A percentile compares a stretch with the other conserved stretches of the same genome.
Conservation (phyloP, 2,329 filamentous ascomycete genomes). For the Diaporthe australafricana region DNA sequence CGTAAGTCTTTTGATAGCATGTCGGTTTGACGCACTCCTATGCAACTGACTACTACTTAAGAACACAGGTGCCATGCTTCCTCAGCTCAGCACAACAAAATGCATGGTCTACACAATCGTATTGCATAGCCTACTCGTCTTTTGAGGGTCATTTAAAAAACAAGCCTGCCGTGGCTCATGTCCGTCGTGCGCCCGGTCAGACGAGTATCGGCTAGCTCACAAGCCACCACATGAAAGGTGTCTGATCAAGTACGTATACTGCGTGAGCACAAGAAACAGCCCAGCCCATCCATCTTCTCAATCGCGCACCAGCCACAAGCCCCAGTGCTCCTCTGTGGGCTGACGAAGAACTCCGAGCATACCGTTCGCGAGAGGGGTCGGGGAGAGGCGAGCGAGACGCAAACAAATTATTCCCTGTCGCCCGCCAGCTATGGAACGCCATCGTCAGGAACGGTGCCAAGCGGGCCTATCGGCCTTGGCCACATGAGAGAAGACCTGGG, state of each 20-base stretch:
- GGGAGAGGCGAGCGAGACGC: neutral
- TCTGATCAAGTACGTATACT: neutral
- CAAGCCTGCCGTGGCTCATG: slow-evolving; percentile 15
- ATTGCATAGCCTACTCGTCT: too few species aligned
- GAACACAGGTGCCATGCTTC: too few species aligned
- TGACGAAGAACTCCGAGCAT: too few species aligned
- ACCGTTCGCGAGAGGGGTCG: too few species aligned
- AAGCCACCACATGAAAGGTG: neutral
- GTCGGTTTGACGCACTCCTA: neutral
- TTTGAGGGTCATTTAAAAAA: neutral
- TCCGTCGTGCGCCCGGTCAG: slow-evolving; percentile 8
- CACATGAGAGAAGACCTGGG: slow-evolving; percentile 1
- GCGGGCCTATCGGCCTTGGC: slow-evolving; percentile 26
- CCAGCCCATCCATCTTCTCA: neutral
- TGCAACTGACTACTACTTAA: neutral
- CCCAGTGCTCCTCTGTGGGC: too few species aligned
- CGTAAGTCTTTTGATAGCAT: slow-evolving; percentile 4
- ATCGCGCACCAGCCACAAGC: neutral
- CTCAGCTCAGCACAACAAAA: neutral
- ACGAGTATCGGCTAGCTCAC: slow-evolving; percentile 1
- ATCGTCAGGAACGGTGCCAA: slow-evolving; percentile 26
- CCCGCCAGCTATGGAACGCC: neutral
- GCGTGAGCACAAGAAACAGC: neutral
- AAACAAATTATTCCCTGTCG: too few species aligned
- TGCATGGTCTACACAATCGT: neutral